Percentiles rank a stretch among this genome's conserved stretches.
phyloP scores from a whole-genome alignment of 129 eudicot species.

The Helichrysum umbraculigerum region DNA sequence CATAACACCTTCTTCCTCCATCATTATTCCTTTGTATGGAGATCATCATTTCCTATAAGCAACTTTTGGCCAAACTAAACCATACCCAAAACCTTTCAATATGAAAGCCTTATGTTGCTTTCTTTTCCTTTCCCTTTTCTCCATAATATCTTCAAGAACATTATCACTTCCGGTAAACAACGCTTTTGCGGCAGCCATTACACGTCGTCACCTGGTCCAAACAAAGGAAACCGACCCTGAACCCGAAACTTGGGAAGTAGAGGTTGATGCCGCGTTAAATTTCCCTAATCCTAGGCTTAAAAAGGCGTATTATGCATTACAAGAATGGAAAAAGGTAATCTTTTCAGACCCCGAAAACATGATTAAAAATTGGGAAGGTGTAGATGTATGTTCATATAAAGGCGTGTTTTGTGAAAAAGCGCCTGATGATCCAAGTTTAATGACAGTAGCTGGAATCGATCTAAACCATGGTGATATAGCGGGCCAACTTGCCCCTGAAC shows the following conservation, averaged over 20 bases:
- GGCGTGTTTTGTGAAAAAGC: constrained; percentile 69
- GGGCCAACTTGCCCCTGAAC: constrained; percentile 57
- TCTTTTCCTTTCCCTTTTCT: constrained; percentile 32
- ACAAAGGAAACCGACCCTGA: constrained; percentile 25
- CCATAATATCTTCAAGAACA: constrained; percentile 5
- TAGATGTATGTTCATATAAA: constrained; percentile 66
- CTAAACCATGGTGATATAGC: constrained; percentile 72
- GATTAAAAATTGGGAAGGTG: constrained; percentile 61
- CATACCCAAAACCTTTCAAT: constrained; percentile 32
- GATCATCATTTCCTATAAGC: constrained; percentile 12
- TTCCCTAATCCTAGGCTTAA: constrained; percentile 58
- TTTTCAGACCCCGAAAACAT: constrained; percentile 60
- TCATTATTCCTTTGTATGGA: constrained; percentile 23
- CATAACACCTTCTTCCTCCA: constrained; percentile 17
- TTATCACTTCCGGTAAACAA: constrained; percentile 30
- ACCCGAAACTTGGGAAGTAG: constrained; percentile 21
- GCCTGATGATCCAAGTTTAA: constrained; percentile 42
- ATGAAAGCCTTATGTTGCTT: constrained; percentile 49
- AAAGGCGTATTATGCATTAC: constrained; percentile 63
- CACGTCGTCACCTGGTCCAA: constrained; percentile 42
- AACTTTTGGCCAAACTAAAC: constrained; percentile 27
- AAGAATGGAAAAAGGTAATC: constrained; percentile 64
- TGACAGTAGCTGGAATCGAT: constrained; percentile 68
- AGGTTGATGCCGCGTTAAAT: constrained; percentile 20
- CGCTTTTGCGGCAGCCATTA: constrained; percentile 30